Conservation (phyloP, 192 early-diverging fungal genomes). For the Coemansia sp. region DNA sequence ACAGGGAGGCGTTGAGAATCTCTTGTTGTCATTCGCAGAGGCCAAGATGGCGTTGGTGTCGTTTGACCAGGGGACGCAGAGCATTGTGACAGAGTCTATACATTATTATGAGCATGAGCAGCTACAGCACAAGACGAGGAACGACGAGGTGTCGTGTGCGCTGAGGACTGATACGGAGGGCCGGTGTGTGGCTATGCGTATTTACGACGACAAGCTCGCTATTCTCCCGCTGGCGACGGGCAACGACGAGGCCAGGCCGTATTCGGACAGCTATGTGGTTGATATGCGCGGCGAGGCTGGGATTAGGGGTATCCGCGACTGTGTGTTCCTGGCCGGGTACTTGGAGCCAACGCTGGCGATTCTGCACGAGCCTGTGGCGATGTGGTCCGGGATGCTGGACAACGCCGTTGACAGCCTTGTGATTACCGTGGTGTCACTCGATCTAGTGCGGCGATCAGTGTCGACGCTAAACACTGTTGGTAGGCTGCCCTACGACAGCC, state of each 20-base stretch:
- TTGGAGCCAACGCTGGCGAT: slow-evolving; percentile 94
- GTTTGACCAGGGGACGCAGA: slow-evolving; percentile 73
- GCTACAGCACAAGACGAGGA: slow-evolving; percentile 69
- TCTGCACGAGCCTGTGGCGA: slow-evolving; percentile 82
- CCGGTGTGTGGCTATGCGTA: slow-evolving; percentile 85
- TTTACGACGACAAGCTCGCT: slow-evolving; percentile 89
- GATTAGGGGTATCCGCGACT: slow-evolving; percentile 84
- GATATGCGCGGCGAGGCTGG: slow-evolving; percentile 62
- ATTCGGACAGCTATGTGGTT: slow-evolving; percentile 74
- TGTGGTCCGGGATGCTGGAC: slow-evolving; percentile 81
- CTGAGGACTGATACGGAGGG: slow-evolving; percentile 81
- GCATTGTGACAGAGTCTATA: slow-evolving; percentile 89
- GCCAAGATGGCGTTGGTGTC: slow-evolving; percentile 90
- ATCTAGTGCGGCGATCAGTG: slow-evolving; percentile 70
- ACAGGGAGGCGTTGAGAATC: slow-evolving; percentile 25
- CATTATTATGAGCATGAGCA: slow-evolving; percentile 97
- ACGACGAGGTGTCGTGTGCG: slow-evolving; percentile 32
- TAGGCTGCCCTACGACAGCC: slow-evolving; percentile 83
- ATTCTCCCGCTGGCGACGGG: slow-evolving; percentile 82
- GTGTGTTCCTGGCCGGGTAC: slow-evolving; percentile 89
- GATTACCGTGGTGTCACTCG: slow-evolving; percentile 85
- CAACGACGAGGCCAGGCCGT: slow-evolving; percentile 52
- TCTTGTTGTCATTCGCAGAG: slow-evolving; percentile 52
- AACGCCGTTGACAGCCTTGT: slow-evolving; percentile 65
- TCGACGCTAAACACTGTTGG: slow-evolving; percentile 82